phyloP scores from a whole-genome alignment of 2,329 filamentous ascomycete genomes.

The Cordyceps cateniannulata region DNA sequence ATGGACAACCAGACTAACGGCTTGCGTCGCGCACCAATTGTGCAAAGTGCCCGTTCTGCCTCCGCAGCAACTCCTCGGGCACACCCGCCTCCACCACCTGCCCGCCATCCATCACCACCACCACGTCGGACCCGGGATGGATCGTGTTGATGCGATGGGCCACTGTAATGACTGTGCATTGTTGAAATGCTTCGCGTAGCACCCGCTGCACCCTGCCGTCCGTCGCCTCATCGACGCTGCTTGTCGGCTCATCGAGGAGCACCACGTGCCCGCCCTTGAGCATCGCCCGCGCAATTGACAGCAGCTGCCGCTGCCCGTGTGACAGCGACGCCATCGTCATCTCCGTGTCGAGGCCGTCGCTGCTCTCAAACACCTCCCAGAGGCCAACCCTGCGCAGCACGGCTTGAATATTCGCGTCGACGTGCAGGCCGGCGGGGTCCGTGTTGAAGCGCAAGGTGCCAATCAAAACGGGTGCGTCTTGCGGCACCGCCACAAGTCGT shows the following conservation, averaged over 20 bases:
- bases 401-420: conserved; percentile 34
- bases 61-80: conserved; percentile 3
- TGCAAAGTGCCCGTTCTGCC: not conserved
- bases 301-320: conserved; percentile 39
- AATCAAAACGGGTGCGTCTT: conserved; percentile 44
- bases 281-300: conserved; percentile 31
- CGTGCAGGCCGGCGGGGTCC: conserved; percentile 32
- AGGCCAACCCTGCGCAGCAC: conserved; percentile 40
- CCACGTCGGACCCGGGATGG: conserved; percentile 9
- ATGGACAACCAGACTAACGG: not conserved
- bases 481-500: conserved; percentile 38
- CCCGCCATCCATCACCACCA: conserved; percentile 7
- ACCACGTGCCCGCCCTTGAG: conserved; percentile 30
- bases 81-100: conserved; percentile 7
- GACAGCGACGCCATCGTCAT: conserved; percentile 28
- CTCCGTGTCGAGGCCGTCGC: conserved; percentile 31
- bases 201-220: not conserved
- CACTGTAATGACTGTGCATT: conserved; percentile 7
- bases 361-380: conserved; percentile 30
- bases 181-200: not conserved
- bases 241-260: conserved; percentile 25
- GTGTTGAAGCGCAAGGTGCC: conserved; percentile 43
- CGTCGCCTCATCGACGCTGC: conserved; percentile 5
- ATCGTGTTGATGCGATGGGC: conserved; percentile 12
- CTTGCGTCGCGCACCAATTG: not conserved